Percentiles rank a stretch among this genome's conserved stretches.
Conservation (phyloP, 495 filamentous ascomycete species). For the Aspergillus indologenus region DNA sequence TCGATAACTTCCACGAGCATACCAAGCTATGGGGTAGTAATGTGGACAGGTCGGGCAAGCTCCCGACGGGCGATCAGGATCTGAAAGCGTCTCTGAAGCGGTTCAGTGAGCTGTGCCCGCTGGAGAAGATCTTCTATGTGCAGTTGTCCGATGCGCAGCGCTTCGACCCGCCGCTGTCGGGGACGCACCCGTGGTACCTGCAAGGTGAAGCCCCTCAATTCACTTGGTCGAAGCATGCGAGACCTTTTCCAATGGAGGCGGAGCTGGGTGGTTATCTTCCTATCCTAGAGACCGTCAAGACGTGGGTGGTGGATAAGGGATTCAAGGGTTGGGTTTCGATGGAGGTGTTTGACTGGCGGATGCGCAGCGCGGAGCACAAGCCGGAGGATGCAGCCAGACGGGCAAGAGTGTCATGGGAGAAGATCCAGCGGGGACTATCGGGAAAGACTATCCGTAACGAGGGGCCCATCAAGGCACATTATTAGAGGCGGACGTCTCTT, state of each 20-base stretch:
- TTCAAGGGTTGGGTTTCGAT: slow-evolving; percentile 70
- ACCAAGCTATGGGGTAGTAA: slow-evolving; percentile 66
- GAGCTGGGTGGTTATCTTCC: slow-evolving; percentile 66
- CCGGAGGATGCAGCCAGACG: slow-evolving; percentile 21
- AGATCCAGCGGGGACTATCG: slow-evolving; percentile 12
- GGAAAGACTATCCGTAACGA: neutral
- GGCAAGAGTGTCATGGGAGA: slow-evolving; percentile 28
- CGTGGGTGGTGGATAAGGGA: slow-evolving; percentile 58
- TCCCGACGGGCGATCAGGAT: slow-evolving; percentile 49
- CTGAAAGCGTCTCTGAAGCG: slow-evolving; percentile 53
- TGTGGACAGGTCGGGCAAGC: slow-evolving; percentile 46
- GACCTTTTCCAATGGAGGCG: slow-evolving; percentile 66
- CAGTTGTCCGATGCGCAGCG: slow-evolving; percentile 71
- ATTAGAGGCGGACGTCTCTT: neutral
- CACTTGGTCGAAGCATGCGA: slow-evolving; percentile 73
- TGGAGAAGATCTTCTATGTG: slow-evolving; percentile 68
- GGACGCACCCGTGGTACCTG: slow-evolving; percentile 59
- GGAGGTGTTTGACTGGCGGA: slow-evolving; percentile 67
- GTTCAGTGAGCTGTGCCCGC: slow-evolving; percentile 51
- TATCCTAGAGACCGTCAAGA: slow-evolving; percentile 30
- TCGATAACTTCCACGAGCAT: slow-evolving; percentile 72
- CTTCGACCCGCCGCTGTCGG: slow-evolving; percentile 55
- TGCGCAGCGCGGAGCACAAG: slow-evolving; percentile 46
- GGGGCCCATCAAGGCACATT: neutral
- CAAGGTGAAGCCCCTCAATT: slow-evolving; percentile 62